Evolutionary conservation across 768 basidiomycete genomes (phyloP).

Genomic region (Leucosporidium scottii): DNA sequence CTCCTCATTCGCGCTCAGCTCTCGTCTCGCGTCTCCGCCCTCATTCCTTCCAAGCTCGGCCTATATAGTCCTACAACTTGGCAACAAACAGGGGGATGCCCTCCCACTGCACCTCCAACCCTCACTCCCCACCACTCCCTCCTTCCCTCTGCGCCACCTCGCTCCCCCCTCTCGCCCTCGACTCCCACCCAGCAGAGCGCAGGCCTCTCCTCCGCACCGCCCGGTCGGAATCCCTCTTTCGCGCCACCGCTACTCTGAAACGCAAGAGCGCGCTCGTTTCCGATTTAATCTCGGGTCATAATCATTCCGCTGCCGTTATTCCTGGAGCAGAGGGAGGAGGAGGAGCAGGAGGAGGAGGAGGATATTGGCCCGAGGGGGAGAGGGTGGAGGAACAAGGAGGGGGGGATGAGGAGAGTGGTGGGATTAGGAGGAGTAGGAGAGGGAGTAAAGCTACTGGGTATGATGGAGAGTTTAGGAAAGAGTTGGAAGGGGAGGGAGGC

Average conservation of each 20-base stretch:
- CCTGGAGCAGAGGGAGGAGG: not conserved
- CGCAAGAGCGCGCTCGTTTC: not conserved
- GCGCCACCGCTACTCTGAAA: not conserved
- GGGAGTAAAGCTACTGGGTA: slow-evolving; percentile 10
- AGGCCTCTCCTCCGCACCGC: not conserved
- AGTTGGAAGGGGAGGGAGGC: slow-evolving; percentile 29
- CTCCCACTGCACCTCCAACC: too few relatives aligned
- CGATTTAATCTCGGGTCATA: not conserved
- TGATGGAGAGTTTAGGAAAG: slow-evolving; percentile 22
- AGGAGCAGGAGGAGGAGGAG: not conserved
- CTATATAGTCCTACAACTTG: too few relatives aligned
- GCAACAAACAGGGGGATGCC: too few relatives aligned
- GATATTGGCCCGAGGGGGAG: not conserved
- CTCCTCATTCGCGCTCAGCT: too few relatives aligned
- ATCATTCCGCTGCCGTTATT: not conserved
- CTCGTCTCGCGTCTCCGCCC: too few relatives aligned
- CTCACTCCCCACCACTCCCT: too few relatives aligned
- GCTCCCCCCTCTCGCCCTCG: too few relatives aligned
- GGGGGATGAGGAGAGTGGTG: not conserved
- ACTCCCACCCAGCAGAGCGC: not conserved
- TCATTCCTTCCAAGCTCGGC: too few relatives aligned
- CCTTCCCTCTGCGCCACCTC: too few relatives aligned
- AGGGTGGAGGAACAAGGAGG: not conserved
- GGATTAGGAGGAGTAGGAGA: not conserved
- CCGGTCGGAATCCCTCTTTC: not conserved